Evolutionary conservation across 1,284 basidiomycete genomes (phyloP), one percentile per base, ranked within the genome.

Genomic region (Kwoniella shivajii): DNA sequence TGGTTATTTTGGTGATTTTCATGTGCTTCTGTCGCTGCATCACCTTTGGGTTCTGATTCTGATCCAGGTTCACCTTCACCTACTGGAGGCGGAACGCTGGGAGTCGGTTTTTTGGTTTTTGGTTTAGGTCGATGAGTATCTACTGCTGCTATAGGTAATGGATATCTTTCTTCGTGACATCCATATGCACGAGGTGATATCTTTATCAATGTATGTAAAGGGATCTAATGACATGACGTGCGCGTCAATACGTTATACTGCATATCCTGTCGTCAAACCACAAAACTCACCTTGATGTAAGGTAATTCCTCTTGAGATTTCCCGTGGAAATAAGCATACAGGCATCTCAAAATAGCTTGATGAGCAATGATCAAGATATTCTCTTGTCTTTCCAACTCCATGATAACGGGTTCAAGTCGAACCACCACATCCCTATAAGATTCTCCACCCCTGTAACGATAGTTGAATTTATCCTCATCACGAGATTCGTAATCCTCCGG

Each of bases 391-490:
- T 99, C 96, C 18, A 99, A 84, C 78, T 99, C 96, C 91, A 99
- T 98, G 68, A 99, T 98, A 51, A 98, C 90, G 13, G 96, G 96
- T 75, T 99, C 96, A 26, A 99, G 82, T 29, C 95, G 86, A 6
- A 93, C 86, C n/a, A 98, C 92, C 9, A 94, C 91, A 73, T 97
- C 93, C 24, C 93, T 85, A 75, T 97, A 97, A 4, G 92, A 94
- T 76, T 97, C 96, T 51, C 96, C 95, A 18, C 86, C 87, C 77
- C 91, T 83, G 78, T 98, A 98, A 24, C 96, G 86, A 76, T 99
- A 99, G 80, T 99, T 99, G 80, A 97, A 99, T 79, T 99, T 99
- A 81, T 99, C 96, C 54, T 99, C 93, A 72, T 99, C 96, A 26
- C 96, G 86, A 71, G 92, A 92, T n/a, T 92, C 94, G 74, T 95